These are phyloP conservation scores for Avena sativa DNA, from an alignment of 176 grass and related monocot species.

Conservation along the genomic window DNA sequence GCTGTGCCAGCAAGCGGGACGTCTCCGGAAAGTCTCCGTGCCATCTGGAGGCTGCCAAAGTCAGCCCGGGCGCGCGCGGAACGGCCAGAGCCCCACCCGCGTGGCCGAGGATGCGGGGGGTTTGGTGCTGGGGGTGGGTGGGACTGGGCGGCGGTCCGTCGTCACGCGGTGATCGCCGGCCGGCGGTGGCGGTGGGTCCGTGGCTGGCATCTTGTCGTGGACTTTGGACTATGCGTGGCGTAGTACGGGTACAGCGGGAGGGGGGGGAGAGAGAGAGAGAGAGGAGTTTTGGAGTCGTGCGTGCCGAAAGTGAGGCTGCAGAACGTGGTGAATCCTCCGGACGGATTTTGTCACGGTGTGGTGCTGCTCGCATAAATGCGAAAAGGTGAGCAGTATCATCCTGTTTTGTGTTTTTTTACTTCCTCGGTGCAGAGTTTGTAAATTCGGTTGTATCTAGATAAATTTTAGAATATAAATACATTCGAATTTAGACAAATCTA, in stretches of 20 bases:
- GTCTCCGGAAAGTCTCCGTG: too few relatives aligned
- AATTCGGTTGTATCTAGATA: too few relatives aligned
- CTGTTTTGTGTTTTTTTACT: background rate
- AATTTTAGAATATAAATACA: too few relatives aligned
- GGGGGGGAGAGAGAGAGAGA: background rate
- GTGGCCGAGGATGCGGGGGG: background rate
- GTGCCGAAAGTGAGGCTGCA: conserved; percentile 49
- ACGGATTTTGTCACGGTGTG: conserved; percentile 28
- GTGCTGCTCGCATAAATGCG: conserved; percentile 29
- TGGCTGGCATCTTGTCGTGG: conserved; percentile 35
- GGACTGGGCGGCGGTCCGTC: conserved; percentile 48
- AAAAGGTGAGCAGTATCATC: background rate
- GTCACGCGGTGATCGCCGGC: conserved; percentile 54
- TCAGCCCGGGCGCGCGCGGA: conserved; percentile 8
- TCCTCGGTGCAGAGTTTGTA: too few relatives aligned
- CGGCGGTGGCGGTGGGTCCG: conserved; percentile 52
- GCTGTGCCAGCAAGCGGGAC: too few relatives aligned
- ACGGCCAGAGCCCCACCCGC: background rate
- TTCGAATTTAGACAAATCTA: too few relatives aligned
- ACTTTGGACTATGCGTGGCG: background rate
- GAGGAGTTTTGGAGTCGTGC: conserved; percentile 42
- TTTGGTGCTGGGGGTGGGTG: conserved; percentile 45
- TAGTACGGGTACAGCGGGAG: too few relatives aligned
- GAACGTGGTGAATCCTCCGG: background rate
- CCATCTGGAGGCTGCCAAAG: background rate